These are phyloP conservation scores for Erythrophleum ivorense DNA, from an alignment of 331 rosid species.

Conservation along the genomic window DNA sequence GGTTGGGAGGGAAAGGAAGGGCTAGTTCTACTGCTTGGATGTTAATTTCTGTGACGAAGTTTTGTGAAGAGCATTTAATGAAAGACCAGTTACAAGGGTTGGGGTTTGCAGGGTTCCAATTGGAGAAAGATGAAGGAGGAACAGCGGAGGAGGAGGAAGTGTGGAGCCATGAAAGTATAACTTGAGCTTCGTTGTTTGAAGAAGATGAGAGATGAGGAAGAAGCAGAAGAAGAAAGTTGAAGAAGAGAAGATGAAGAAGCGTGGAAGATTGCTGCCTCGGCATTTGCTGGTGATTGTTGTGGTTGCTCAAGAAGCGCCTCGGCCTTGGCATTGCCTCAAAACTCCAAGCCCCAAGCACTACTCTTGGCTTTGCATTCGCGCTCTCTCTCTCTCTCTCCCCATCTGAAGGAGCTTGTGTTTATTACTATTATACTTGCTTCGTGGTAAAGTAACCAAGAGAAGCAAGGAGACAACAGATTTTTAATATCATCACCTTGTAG, in stretches of 20 bases:
- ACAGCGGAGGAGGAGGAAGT: conserved; percentile 44
- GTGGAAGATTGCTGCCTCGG: conserved; percentile 51
- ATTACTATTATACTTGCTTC: conserved; percentile 23
- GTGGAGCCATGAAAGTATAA: conserved; percentile 66
- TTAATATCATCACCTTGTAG: conserved; percentile 40
- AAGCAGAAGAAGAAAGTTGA: conserved; percentile 21
- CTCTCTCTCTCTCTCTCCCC: conserved; percentile 36
- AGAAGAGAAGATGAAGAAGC: conserved; percentile 28
- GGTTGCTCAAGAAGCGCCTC: conserved; percentile 54
- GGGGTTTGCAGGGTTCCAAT: conserved; percentile 62
- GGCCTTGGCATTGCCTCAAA: conserved; percentile 81
- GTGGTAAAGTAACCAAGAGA: neutral
- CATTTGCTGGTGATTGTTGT: conserved; percentile 65
- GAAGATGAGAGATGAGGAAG: conserved; percentile 40
- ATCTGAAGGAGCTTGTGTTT: conserved; percentile 27
- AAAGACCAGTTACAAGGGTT: conserved; percentile 70
- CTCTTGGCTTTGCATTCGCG: conserved; percentile 67
- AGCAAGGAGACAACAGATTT: neutral
- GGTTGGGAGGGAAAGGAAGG: conserved; percentile 65
- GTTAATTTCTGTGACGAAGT: conserved; percentile 57
- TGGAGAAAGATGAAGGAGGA: conserved; percentile 45
- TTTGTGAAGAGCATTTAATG: conserved; percentile 62
- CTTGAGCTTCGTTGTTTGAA: conserved; percentile 51
- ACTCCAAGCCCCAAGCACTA: conserved; percentile 59
- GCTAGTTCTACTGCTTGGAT: conserved; percentile 56